Conservation (phyloP, 148 eudicot species). For the Cornus suecica region DNA sequence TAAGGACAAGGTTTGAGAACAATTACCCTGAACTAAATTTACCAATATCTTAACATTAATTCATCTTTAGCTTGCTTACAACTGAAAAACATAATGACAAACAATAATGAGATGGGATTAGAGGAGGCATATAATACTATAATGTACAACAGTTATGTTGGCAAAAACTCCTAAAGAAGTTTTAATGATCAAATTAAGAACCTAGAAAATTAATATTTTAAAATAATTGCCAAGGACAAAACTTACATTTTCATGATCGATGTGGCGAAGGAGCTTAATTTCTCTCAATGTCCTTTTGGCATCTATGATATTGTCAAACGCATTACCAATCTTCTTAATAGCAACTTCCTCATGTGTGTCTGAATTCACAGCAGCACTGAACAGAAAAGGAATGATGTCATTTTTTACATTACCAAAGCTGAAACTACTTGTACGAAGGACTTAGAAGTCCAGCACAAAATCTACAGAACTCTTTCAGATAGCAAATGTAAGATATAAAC, state of each 20-base stretch:
- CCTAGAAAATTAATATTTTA: not conserved
- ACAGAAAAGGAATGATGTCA: not conserved
- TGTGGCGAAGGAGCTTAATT: conserved; percentile 70
- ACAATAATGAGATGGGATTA: not conserved
- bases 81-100: too few relatives aligned
- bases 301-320: conserved; percentile 72
- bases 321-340: conserved; percentile 88
- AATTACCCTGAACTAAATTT: not conserved
- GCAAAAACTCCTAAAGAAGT: not conserved
- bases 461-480: not conserved
- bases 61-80: too few relatives aligned
- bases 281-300: conserved; percentile 83
- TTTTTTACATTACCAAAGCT: not conserved
- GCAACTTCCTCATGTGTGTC: conserved; percentile 73
- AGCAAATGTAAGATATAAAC: not conserved
- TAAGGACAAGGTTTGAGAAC: not conserved
- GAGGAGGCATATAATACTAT: not conserved
- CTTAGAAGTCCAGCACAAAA: not conserved
- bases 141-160: not conserved
- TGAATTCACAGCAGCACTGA: conserved; percentile 76
- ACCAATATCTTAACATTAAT: not conserved
- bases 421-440: not conserved
- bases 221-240: not conserved
- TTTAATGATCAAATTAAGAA: not conserved
- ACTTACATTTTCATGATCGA: conserved; percentile 76